These are phyloP conservation scores for Verbascum thapsus DNA, from an alignment of 257 asterid genomes.

Conservation along the genomic window DNA sequence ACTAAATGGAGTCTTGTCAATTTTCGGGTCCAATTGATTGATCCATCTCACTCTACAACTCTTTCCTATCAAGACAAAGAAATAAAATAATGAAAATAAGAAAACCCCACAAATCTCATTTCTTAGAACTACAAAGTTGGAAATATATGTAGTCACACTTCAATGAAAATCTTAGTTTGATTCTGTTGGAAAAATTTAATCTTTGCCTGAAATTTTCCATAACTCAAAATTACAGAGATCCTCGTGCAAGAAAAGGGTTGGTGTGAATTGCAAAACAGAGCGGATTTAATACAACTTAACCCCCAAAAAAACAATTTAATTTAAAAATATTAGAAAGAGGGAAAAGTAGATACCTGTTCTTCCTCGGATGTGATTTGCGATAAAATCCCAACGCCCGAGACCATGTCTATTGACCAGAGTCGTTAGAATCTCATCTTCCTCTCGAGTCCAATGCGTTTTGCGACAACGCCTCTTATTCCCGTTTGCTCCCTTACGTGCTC, in stretches of 20 bases:
- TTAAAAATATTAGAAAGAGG: background rate
- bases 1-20: constrained; percentile 15
- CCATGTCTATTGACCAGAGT: constrained; percentile 33
- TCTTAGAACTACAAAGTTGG: background rate
- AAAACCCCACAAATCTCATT: background rate
- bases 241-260: no score
- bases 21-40: constrained; percentile 24
- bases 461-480: background rate
- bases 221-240: no score
- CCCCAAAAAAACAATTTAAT: background rate
- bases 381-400: constrained; percentile 37
- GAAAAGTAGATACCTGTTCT: constrained; percentile 41
- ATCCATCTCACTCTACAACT: constrained; percentile 33
- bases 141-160: background rate
- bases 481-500: constrained; percentile 8
- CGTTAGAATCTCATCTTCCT: constrained; percentile 39
- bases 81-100: background rate
- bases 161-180: no score
- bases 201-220: no score
- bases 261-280: no score
- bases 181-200: no score
- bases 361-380: constrained; percentile 40
- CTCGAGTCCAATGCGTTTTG: constrained; percentile 41
- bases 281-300: no score
- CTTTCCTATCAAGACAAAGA: constrained; percentile 18